phyloP scores from a whole-genome alignment of 352 stramenopile genomes.

The Globisporangium paroecandrum region DNA sequence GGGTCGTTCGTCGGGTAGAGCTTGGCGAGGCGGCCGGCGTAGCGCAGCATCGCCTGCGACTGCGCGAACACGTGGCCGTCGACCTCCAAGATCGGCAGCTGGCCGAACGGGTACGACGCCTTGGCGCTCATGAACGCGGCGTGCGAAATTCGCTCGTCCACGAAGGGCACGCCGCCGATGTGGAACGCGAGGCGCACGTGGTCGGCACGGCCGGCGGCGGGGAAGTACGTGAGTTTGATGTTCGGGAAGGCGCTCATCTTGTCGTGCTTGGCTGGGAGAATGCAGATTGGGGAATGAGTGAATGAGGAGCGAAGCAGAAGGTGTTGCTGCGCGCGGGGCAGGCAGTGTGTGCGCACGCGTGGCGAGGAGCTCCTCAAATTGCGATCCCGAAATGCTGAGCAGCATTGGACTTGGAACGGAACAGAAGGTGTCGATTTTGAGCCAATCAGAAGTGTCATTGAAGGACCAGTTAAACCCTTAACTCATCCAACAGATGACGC shows the following conservation, averaged over 20 bases:
- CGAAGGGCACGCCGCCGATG: constrained; percentile 53
- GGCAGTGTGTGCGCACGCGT: too few species aligned
- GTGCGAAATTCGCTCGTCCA: constrained; percentile 41
- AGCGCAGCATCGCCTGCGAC: constrained; percentile 54
- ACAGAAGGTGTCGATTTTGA: background rate
- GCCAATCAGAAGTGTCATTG: too few species aligned
- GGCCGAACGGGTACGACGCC: constrained; percentile 35
- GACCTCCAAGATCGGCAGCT: constrained; percentile 42
- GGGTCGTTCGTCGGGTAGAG: constrained; percentile 43
- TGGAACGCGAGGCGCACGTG: constrained; percentile 44
- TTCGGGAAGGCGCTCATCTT: constrained; percentile 29
- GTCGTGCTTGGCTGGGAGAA: background rate
- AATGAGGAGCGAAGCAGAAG: background rate
- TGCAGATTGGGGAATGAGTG: background rate
- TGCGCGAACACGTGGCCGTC: constrained; percentile 45
- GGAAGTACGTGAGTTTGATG: constrained; percentile 67
- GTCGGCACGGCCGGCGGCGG: constrained; percentile 34
- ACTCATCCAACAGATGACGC: too few species aligned
- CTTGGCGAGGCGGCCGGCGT: constrained; percentile 43
- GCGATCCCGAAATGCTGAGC: too few species aligned
- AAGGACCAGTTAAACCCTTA: too few species aligned
- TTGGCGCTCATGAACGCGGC: constrained; percentile 40
- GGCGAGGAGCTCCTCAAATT: too few species aligned
- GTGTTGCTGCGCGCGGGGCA: too few species aligned
- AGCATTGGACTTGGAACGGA: background rate